Percentiles rank a stretch among this genome's conserved stretches.
phyloP scores from a whole-genome alignment of 2,329 filamentous ascomycete genomes.

The Acrodontium crateriforme region DNA sequence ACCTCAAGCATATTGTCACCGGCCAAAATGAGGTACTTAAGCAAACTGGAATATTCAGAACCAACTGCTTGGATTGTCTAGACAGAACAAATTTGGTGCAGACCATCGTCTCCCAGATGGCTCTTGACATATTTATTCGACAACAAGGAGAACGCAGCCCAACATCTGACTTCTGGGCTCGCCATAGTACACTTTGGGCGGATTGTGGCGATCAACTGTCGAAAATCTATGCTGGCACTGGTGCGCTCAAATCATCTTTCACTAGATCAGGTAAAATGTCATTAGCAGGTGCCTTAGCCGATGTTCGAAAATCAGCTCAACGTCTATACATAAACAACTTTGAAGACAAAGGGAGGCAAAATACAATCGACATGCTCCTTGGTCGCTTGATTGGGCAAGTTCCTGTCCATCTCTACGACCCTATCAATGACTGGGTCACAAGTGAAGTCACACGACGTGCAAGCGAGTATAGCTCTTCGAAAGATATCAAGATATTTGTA shows the following conservation, averaged over 20 bases:
- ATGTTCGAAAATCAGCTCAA: conserved; percentile 86
- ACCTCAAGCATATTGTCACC: conserved; percentile 15
- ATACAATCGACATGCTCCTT: conserved; percentile 89
- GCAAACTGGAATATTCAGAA: conserved; percentile 90
- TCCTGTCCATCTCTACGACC: conserved; percentile 79
- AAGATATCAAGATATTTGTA: conserved; percentile 65
- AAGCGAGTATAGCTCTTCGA: conserved; percentile 60
- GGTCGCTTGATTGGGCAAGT: conserved; percentile 72
- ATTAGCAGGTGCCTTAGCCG: conserved; percentile 80
- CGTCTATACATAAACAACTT: conserved; percentile 97
- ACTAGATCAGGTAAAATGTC: conserved; percentile 94
- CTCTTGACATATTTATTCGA: conserved; percentile 66
- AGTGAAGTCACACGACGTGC: conserved; percentile 54
- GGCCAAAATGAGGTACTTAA: conserved; percentile 48
- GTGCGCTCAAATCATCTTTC: conserved; percentile 88
- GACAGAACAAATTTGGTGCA: conserved; percentile 94
- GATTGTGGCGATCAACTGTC: conserved; percentile 92
- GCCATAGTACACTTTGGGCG: conserved; percentile 88
- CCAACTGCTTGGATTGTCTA: conserved; percentile 90
- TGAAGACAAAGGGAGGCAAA: conserved; percentile 80
- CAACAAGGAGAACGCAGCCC: conserved; percentile 54
- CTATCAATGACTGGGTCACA: conserved; percentile 81
- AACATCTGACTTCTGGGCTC: conserved; percentile 72
- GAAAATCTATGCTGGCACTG: conserved; percentile 91
- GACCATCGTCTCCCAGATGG: conserved; percentile 89